Evolutionary conservation across 225 moss, liverwort and hornwort genomes (phyloP).

Genomic region (Ulota crispa): DNA sequence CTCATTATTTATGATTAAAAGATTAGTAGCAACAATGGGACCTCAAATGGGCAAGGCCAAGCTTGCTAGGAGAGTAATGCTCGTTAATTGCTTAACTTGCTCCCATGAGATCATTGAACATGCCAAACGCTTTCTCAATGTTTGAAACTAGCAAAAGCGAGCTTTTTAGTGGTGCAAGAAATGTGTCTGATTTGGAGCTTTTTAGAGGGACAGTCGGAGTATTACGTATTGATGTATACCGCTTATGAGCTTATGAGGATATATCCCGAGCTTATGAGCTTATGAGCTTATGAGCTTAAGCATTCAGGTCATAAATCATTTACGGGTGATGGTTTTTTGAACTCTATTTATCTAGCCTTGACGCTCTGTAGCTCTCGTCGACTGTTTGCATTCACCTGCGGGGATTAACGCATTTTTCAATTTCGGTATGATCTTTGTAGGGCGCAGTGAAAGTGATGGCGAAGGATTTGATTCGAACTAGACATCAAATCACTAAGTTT

Average conservation of each 20-base stretch:
- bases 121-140: too few species aligned
- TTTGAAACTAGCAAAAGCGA: too few species aligned
- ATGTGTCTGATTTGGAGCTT: too few species aligned
- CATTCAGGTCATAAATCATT: background rate
- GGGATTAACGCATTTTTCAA: conserved; percentile 3
- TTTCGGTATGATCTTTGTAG: conserved; percentile 32
- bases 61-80: too few species aligned
- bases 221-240: background rate
- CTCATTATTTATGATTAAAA: too few species aligned
- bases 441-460: conserved; percentile 97
- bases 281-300: background rate
- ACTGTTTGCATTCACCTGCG: background rate
- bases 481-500: conserved; percentile 96
- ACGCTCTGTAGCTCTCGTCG: background rate
- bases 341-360: background rate
- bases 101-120: too few species aligned
- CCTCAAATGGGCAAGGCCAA: too few species aligned
- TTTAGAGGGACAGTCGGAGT: background rate
- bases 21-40: too few species aligned
- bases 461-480: conserved; percentile 92
- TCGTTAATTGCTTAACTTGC: too few species aligned
- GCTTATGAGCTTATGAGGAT: background rate
- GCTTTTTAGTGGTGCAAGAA: too few species aligned
- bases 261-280: too few species aligned
- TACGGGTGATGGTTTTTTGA: background rate